A percentile compares a stretch with the other conserved stretches of the same genome.
These are phyloP conservation scores for Limonium bicolor DNA, from an alignment of 148 eudicot genomes.

Conservation along the genomic window DNA sequence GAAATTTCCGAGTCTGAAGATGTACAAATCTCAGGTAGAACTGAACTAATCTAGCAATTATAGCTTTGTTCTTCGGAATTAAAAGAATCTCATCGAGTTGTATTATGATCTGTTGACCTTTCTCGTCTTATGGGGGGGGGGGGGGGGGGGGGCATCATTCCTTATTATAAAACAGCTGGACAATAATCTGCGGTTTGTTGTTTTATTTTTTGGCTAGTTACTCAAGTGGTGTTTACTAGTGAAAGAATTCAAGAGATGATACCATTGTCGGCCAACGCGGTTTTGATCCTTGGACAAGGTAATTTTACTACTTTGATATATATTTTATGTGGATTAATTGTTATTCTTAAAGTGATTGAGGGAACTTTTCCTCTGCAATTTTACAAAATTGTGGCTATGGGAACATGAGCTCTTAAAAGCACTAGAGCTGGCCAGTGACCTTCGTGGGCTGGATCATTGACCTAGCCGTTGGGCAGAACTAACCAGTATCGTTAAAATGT, in stretches of 20 bases:
- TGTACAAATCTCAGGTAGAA: slow-evolving; percentile 53
- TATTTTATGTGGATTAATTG: not conserved
- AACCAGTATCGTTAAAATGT: not conserved
- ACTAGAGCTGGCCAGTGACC: not conserved
- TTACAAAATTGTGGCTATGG: no score
- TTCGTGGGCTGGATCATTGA: not conserved
- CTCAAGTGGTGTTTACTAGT: slow-evolving; percentile 52
- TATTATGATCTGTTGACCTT: not conserved
- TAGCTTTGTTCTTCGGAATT: no score
- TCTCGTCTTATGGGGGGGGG: no score
- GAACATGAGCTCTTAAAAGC: no score
- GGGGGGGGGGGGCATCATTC: no score
- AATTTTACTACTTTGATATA: slow-evolving; percentile 5
- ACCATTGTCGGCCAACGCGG: slow-evolving; percentile 45
- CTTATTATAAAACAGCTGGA: not conserved
- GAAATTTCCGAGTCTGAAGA: slow-evolving; percentile 22
- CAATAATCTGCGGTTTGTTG: not conserved
- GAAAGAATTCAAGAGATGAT: slow-evolving; percentile 64
- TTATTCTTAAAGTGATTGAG: not conserved
- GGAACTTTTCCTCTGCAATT: not conserved
- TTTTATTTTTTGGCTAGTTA: slow-evolving; percentile 25
- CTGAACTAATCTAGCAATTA: no score
- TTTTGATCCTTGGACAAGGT: slow-evolving; percentile 91
- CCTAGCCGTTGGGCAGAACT: not conserved
- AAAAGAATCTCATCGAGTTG: no score